These are phyloP conservation scores for Globisporangium solare DNA, from an alignment of 352 stramenopile species.

Conservation along the genomic window DNA sequence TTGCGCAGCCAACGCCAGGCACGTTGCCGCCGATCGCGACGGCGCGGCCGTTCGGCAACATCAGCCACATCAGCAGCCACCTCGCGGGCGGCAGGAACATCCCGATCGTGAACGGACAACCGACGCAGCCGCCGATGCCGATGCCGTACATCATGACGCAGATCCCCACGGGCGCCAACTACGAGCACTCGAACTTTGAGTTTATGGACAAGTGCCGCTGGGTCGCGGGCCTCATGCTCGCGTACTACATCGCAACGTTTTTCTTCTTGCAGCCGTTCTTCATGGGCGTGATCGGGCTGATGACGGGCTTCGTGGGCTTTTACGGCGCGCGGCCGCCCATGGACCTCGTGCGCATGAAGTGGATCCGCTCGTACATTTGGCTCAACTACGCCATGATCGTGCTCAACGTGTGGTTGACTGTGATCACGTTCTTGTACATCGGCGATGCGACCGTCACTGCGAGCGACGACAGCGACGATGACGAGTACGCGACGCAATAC, in stretches of 20 bases:
- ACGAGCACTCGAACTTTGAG: constrained; percentile 47
- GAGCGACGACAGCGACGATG: constrained; percentile 5
- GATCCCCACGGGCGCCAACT: constrained; percentile 18
- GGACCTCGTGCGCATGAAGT: constrained; percentile 56
- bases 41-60: constrained; percentile 30
- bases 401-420: constrained; percentile 62
- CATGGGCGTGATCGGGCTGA: constrained; percentile 45
- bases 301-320: constrained; percentile 65
- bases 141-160: constrained; percentile 32
- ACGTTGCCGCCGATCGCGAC: constrained; percentile 38
- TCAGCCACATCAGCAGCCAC: constrained; percentile 31
- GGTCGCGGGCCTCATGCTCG: constrained; percentile 54
- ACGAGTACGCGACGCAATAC: constrained; percentile 20
- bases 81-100: constrained; percentile 34
- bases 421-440: constrained; percentile 34
- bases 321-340: constrained; percentile 55
- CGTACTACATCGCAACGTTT: constrained; percentile 64
- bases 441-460: constrained; percentile 12
- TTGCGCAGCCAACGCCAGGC: constrained; percentile 31
- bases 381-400: constrained; percentile 67
- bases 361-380: constrained; percentile 62
- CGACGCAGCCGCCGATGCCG: constrained; percentile 7
- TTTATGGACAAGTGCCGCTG: constrained; percentile 60
- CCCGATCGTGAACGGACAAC: constrained; percentile 16
- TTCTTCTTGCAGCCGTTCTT: constrained; percentile 75